Evolutionary conservation across 495 filamentous ascomycete species (phyloP).

Genomic region (Wilcoxina mikolae): DNA sequence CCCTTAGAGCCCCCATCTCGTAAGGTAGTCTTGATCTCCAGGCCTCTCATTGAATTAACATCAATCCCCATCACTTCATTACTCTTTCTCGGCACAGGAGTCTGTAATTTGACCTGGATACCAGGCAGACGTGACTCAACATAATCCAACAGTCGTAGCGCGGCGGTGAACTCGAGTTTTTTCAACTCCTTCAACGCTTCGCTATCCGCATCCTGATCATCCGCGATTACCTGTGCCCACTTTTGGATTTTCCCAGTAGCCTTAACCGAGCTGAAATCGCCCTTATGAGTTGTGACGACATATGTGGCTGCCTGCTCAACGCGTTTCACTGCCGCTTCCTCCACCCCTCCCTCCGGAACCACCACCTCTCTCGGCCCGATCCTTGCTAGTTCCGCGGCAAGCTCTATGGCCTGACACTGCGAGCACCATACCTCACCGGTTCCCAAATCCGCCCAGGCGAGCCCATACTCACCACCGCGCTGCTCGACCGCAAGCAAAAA

Average conservation of each 20-base stretch:
- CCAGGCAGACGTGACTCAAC: constrained; percentile 63
- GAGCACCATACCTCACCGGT: constrained; percentile 90
- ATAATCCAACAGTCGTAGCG: constrained; percentile 64
- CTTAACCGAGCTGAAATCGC: neutral
- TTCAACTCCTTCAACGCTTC: constrained; percentile 33
- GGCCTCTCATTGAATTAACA: constrained; percentile 69
- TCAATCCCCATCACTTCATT: constrained; percentile 80
- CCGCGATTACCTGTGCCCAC: neutral
- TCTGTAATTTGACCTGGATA: constrained; percentile 68
- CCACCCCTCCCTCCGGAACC: constrained; percentile 40
- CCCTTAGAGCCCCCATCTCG: constrained; percentile 60
- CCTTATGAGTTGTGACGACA: neutral
- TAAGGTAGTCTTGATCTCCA: constrained; percentile 78
- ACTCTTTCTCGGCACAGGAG: constrained; percentile 54
- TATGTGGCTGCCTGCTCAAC: neutral
- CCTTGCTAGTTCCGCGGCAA: constrained; percentile 64
- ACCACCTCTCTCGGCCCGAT: constrained; percentile 78
- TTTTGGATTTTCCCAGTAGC: neutral
- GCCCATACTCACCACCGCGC: constrained; percentile 38
- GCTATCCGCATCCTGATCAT: constrained; percentile 1
- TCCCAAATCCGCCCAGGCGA: constrained; percentile 90
- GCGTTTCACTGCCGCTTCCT: neutral
- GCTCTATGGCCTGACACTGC: constrained; percentile 50
- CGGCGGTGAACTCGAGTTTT: constrained; percentile 46
- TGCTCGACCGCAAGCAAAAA: constrained; percentile 51